Conservation (phyloP, 2,329 filamentous ascomycete species). For the Aspergillus glaucus region DNA sequence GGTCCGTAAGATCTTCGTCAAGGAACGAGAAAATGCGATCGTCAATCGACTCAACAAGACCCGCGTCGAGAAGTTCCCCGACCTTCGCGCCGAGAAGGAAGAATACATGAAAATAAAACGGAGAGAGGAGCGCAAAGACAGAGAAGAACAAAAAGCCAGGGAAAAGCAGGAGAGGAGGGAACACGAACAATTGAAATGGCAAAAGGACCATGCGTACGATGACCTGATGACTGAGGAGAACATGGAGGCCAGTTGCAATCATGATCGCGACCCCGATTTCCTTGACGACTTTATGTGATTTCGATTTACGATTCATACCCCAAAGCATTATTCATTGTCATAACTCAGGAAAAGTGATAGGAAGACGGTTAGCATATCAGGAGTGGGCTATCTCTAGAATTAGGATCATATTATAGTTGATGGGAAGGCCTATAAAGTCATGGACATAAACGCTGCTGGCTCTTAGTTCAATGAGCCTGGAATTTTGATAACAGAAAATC, state of each 20-base stretch:
- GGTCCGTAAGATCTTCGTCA: constrained; percentile 76
- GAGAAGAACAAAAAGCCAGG: constrained; percentile 34
- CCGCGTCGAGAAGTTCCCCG: constrained; percentile 77
- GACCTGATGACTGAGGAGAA: constrained; percentile 81
- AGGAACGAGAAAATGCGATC: constrained; percentile 76
- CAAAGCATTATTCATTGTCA: neutral
- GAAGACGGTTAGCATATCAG: no score
- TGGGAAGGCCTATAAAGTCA: no score
- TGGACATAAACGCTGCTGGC: no score
- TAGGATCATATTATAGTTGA: no score
- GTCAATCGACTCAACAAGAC: constrained; percentile 99
- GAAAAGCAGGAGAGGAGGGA: constrained; percentile 56
- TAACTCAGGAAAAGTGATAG: neutral
- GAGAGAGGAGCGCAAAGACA: constrained; percentile 52
- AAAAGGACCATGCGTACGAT: constrained; percentile 97
- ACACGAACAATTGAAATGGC: constrained; percentile 81
- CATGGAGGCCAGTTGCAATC: constrained; percentile 72
- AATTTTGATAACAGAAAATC: no score
- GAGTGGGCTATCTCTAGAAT: no score
- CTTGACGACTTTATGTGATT: constrained; percentile 91
- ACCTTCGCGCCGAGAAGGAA: constrained; percentile 76
- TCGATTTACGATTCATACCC: constrained; percentile 8
- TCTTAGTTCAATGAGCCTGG: no score
- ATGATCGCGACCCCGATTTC: constrained; percentile 64
- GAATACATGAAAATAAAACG: constrained; percentile 65